Evolutionary conservation across 176 grass and related monocot genomes (phyloP), one percentile per base, ranked within the genome.

Genomic region (Themeda triandra): DNA sequence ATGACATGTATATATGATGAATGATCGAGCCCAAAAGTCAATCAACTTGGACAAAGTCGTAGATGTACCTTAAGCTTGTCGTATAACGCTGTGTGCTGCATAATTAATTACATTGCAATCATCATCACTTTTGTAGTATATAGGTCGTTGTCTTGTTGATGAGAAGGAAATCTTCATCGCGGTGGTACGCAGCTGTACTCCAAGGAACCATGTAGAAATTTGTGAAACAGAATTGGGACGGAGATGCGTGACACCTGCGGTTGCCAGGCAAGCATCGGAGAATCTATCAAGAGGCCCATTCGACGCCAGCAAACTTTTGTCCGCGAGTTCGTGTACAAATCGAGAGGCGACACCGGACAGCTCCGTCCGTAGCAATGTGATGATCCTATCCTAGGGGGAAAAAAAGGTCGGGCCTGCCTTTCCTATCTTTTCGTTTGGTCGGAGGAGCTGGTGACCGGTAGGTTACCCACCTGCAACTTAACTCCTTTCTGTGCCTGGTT

Each of bases 401-500:
- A 23, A 12, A 56, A 56, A 9, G 6, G 51, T 56, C 21, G 53
- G 53, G 45, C 27, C 74, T 10, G 13, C 10, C 4, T 6, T 23
- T 42, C 45, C 33, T 23, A 21, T 45, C 40, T 66, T 49, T 31
- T 49, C 28, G 30, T 67, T 67, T 80, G 78, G 28, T 65, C 77
- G 77, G 60, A 45, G 6, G 24, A 66, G 77, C 60, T 24, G 62
- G 77, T 67, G 40, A 53, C 19, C 12, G 78, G 78, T 53, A 80
- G 78, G 78, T 80, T 54, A 53, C 45, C 78, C 64, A 81, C 48
- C 64, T 69, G 30, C 78, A 59, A 4, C 23, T 10, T 23, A 24
- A n/a, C 53, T 56, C 53, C 53, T 23, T 7, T 18, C 51, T 9
- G 1, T 23, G 54, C 54, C 54, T 58, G 54, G 21, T n/a, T n/a